Evolutionary conservation across 2,329 filamentous ascomycete species (phyloP).

Genomic region (Elsinoe fawcettii): DNA sequence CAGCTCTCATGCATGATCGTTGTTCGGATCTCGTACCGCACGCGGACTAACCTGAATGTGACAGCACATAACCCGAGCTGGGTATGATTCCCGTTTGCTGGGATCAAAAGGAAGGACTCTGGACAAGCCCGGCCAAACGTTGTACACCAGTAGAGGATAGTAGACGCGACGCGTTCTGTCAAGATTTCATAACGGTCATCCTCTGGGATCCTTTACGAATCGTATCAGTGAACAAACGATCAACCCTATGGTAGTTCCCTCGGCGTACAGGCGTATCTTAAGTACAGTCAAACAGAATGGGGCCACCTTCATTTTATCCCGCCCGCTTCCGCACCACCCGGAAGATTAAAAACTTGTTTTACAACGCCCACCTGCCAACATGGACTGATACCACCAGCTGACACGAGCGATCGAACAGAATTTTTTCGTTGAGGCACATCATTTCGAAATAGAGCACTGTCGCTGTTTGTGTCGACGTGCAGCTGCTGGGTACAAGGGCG

Average conservation of each 20-base stretch:
- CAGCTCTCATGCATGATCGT: slow-evolving; percentile 3
- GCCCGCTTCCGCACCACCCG: slow-evolving; percentile 10
- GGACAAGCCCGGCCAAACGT: slow-evolving; percentile 1
- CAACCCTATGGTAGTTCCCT: slow-evolving; percentile 5
- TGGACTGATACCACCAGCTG: slow-evolving; percentile 8
- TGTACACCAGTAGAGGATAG: neutral
- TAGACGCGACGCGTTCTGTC: slow-evolving; percentile 5
- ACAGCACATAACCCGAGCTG: neutral
- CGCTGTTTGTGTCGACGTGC: slow-evolving; percentile 4
- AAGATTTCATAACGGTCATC: slow-evolving; percentile 7
- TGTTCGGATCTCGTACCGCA: slow-evolving; percentile 8
- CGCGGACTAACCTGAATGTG: neutral
- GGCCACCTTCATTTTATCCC: slow-evolving; percentile 10
- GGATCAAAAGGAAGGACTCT: neutral
- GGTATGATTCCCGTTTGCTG: slow-evolving; percentile 3
- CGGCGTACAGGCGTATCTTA: neutral
- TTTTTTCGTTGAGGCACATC: slow-evolving; percentile 1
- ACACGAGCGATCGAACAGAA: slow-evolving; percentile 8
- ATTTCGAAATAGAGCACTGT: neutral
- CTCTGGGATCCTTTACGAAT: slow-evolving; percentile 10
- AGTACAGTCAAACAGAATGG: neutral
- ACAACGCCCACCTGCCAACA: slow-evolving; percentile 4
- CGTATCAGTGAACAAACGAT: neutral
- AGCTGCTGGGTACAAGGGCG: slow-evolving; percentile 1
- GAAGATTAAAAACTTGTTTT: slow-evolving; percentile 9